Evolutionary conservation across 2,329 filamentous ascomycete genomes (phyloP), one percentile per base, ranked within the genome.

Genomic region (Scedosporium dehoogii): DNA sequence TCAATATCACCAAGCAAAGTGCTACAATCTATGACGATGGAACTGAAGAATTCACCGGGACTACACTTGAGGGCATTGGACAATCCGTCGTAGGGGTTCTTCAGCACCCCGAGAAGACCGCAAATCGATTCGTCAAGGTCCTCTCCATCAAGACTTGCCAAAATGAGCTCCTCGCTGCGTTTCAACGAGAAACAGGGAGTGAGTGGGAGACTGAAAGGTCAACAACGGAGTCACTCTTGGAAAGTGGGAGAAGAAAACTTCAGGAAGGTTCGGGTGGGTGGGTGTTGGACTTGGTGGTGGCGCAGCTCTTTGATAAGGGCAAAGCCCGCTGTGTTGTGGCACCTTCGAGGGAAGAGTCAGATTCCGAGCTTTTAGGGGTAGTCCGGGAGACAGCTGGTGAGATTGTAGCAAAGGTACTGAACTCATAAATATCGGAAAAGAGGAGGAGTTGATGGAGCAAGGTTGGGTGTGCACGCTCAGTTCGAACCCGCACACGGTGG

Each of bases 71-170:
- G 1, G 62, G 63, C 25, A 63, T 65, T 16, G 65, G 64, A 14
- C 61, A 58, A 16, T 60, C 65, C 25, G 63, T 67, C 6, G 66
- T 64, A 23, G 59, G 59, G 14, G 64, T 63, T 1, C 57, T 68
- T 4, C 53, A 62, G 14, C 46, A 66, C 23, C 64, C 63, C 1
- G 41, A 53, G 18, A 64, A 65, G 56, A 67, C 67, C 7, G 59
- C 44, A 33, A 67, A 68, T 21, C 62, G 64, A 51, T 33, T 56
- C 16, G 61, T 67, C 12, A 63, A 64, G 21, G 64, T 68, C 7
- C 76, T 78, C 9, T 80, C 77, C 5, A 78, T 82, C 63, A 74
- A 74, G 16, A 75, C 76, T 0, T 77, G 75, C 1, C 82, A 84
- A 69, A 75, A 75, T 1, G 73, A 83, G 55, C 69, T 85, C 2